Conservation (phyloP, 805 yeast genomes). For the Lipomyces mesembrius region DNA sequence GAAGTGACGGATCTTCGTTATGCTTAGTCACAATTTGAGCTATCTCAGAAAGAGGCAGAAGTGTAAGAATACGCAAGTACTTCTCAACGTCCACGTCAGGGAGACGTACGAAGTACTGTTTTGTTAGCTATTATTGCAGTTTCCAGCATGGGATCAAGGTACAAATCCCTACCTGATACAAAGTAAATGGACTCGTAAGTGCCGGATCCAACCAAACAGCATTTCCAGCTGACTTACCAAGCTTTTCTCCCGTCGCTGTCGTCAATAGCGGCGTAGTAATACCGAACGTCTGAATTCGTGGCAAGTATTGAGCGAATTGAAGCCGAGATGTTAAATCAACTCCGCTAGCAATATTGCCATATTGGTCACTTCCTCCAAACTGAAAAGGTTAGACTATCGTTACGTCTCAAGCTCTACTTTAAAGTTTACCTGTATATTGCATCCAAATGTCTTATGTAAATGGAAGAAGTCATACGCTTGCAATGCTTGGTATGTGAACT, state of each 20-base stretch:
- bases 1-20: conserved; percentile 58
- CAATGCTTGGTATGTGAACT: conserved; percentile 87
- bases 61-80: conserved; percentile 75
- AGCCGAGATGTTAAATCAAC: conserved; percentile 79
- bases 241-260: conserved; percentile 86
- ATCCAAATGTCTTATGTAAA: conserved; percentile 61
- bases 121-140: neutral
- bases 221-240: conserved; percentile 97
- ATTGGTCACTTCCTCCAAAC: conserved; percentile 93
- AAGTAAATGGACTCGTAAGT: conserved; percentile 77
- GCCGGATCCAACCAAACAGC: conserved; percentile 82
- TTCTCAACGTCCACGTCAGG: conserved; percentile 75
- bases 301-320: conserved; percentile 36
- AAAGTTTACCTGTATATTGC: conserved; percentile 64
- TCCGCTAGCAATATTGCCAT: conserved; percentile 98
- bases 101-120: conserved; percentile 63
- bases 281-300: conserved; percentile 58
- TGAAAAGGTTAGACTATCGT: neutral
- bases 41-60: conserved; percentile 69
- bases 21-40: conserved; percentile 60
- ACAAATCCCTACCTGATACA: conserved; percentile 61
- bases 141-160: neutral
- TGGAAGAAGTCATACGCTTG: conserved; percentile 96
- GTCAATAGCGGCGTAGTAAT: conserved; percentile 88
- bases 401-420: neutral